Conservation (phyloP, 169 alveolate genomes). For the Plasmodium ovale region DNA sequence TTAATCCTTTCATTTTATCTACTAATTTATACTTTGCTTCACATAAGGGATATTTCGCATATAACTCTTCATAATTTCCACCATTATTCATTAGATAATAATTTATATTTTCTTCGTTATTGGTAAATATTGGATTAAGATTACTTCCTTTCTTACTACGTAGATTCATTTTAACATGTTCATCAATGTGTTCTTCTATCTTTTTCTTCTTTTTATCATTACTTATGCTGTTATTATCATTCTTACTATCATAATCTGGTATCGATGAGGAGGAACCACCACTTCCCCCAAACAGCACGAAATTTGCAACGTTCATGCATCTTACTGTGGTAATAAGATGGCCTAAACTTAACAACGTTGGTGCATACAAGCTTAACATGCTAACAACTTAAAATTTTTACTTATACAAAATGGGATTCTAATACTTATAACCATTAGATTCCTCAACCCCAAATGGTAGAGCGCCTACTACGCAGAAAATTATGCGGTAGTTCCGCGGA, state of each 20-base stretch:
- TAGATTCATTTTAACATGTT: slow-evolving; percentile 1
- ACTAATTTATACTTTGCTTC: slow-evolving; percentile 51
- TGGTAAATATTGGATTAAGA: slow-evolving; percentile 34
- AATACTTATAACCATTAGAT: too few relatives aligned
- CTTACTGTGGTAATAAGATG: neutral
- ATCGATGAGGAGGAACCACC: neutral
- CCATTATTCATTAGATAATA: slow-evolving; percentile 11
- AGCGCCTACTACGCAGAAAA: too few relatives aligned
- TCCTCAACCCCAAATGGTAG: too few relatives aligned
- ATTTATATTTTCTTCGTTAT: neutral
- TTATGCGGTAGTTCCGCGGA: too few relatives aligned
- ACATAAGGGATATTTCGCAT: slow-evolving; percentile 53
- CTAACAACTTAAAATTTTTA: slow-evolving; percentile 23
- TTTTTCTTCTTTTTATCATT: neutral
- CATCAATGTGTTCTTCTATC: slow-evolving; percentile 5
- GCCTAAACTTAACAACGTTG: slow-evolving; percentile 11
- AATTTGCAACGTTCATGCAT: slow-evolving; percentile 1
- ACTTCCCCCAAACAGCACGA: neutral
- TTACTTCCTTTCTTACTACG: slow-evolving; percentile 26
- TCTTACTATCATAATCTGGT: slow-evolving; percentile 5
- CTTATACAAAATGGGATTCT: too few relatives aligned
- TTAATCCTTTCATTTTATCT: slow-evolving; percentile 25
- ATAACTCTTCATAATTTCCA: slow-evolving; percentile 28
- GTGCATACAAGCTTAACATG: slow-evolving; percentile 11
- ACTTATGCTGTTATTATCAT: neutral